Base-by-base conservation (phyloP, 345 rosid species). In the Eutrema heterophyllum region DNA sequence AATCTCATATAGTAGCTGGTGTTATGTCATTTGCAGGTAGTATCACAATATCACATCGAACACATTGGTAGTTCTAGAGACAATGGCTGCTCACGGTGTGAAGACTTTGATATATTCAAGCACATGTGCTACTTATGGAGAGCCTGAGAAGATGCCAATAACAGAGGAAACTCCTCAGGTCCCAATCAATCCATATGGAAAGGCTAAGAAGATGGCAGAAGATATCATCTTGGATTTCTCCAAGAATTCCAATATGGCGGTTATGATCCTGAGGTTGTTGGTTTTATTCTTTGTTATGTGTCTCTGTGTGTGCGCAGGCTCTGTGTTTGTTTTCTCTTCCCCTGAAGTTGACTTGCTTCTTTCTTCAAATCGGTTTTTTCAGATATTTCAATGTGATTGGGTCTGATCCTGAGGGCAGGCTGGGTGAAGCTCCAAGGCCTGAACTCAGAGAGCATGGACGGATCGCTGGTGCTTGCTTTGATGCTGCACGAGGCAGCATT, bases 361-460 rank as follows among this genome's bases (percentile, higher is more conserved):
- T 36, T 51, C 35, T 44, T 41, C 30, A 13, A 29, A 18, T 18
- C 4, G 66, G 8, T 18, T 14, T 54, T 45, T 70, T 4, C 79
- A 86, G 90, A 70, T 86, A 84, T 54, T 86, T 86, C 73, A 84
- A 86, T 59, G 90, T 86, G 50, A 84, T 86, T 56, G 90, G 90
- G 33, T 86, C 90, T 33, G 86, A 84, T 68, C 88, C 86, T 24
- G 84, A 80, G 8, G 88, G 90, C 11, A 84, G 83, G 67, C 68
- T 86, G 18, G 90, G 90, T n/a, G 90, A 86, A 82, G 84, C 88
- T 52, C 90, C 90, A 16, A 75, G 80, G 66, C 83, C 88, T 45
- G 86, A 84, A 60, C 79, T 86, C 38, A 81, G 85, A 18, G 85
- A 84, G 54, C 88, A 84, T 49, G 88, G 88, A 40, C 75, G 87